These are phyloP conservation scores for Linaria vulgaris DNA, from an alignment of 257 asterid species.

Conservation along the genomic window DNA sequence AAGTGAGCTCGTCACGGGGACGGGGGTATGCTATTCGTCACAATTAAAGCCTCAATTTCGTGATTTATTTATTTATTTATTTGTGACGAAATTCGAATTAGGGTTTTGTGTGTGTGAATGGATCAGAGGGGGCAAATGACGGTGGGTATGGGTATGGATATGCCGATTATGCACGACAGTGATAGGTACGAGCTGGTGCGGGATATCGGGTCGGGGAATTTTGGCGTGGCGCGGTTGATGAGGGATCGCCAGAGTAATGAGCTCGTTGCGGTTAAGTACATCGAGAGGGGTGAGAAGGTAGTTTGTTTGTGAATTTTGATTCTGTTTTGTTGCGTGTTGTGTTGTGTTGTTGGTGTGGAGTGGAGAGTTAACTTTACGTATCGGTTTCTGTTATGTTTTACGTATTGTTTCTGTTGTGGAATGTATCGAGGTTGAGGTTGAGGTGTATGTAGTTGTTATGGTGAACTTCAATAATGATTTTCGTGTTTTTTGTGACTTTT, in stretches of 20 bases:
- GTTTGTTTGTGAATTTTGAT: background rate
- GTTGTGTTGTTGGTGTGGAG: background rate
- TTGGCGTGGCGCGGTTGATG: constrained; percentile 96
- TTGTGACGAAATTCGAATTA: constrained; percentile 1
- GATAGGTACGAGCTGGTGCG: constrained; percentile 85
- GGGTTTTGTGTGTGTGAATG: constrained; percentile 34
- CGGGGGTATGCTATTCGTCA: too few species aligned
- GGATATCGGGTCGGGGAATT: constrained; percentile 96
- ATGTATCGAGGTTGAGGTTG: too few species aligned
- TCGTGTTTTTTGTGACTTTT: too few species aligned
- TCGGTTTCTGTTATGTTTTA: background rate
- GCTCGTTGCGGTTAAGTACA: constrained; percentile 97
- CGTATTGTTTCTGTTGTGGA: too few species aligned
- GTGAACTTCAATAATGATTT: too few species aligned
- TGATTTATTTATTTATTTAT: constrained; percentile 26
- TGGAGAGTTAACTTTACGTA: too few species aligned
- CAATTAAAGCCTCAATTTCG: constrained; percentile 35
- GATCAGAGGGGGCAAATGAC: constrained; percentile 54
- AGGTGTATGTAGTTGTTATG: too few species aligned
- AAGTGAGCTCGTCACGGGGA: constrained; percentile 62
- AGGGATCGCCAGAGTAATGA: constrained; percentile 79
- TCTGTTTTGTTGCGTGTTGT: background rate
- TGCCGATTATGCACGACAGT: constrained; percentile 93
- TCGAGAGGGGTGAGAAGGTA: constrained; percentile 99
- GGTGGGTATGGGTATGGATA: constrained; percentile 74